Percentiles rank a stretch among this genome's conserved stretches.
Evolutionary conservation across 495 filamentous ascomycete species (phyloP).

Genomic region (Hypoxylon crocopeplum): DNA sequence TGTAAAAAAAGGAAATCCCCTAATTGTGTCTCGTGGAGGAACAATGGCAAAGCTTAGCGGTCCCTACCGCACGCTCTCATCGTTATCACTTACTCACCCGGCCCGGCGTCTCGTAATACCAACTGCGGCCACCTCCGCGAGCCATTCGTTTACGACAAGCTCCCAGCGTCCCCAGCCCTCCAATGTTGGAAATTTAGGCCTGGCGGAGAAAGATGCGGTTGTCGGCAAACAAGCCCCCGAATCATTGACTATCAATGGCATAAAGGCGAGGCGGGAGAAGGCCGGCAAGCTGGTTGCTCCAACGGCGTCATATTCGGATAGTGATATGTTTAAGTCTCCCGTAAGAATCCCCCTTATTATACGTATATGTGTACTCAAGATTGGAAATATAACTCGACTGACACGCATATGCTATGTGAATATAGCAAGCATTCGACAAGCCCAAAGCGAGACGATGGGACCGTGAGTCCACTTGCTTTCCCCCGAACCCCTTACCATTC

Average conservation of each 20-base stretch:
- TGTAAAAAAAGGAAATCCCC: no score
- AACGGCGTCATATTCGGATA: slow-evolving; percentile 78
- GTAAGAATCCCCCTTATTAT: slow-evolving; percentile 47
- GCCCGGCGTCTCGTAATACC: slow-evolving; percentile 3
- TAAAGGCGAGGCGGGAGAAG: slow-evolving; percentile 72
- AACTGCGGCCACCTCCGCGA: neutral
- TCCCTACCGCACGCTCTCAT: slow-evolving; percentile 11
- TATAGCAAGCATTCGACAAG: slow-evolving; percentile 61
- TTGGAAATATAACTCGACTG: neutral
- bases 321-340: slow-evolving; percentile 83
- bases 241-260: slow-evolving; percentile 73
- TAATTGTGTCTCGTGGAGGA: neutral
- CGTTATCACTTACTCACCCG: slow-evolving; percentile 5
- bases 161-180: slow-evolving; percentile 1
- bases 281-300: slow-evolving; percentile 70
- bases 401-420: neutral
- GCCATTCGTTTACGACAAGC: neutral
- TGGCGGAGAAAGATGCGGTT: slow-evolving; percentile 17
- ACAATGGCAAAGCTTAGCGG: slow-evolving; percentile 14
- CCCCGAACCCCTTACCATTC: neutral
- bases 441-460: slow-evolving; percentile 86
- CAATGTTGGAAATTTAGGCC: slow-evolving; percentile 1
- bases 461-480: slow-evolving; percentile 60
- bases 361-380: neutral
- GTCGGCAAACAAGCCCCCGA: slow-evolving; percentile 51